These are phyloP conservation scores for Scheffersomyces stambukii DNA, from an alignment of 1,139 yeast species.

Conservation along the genomic window DNA sequence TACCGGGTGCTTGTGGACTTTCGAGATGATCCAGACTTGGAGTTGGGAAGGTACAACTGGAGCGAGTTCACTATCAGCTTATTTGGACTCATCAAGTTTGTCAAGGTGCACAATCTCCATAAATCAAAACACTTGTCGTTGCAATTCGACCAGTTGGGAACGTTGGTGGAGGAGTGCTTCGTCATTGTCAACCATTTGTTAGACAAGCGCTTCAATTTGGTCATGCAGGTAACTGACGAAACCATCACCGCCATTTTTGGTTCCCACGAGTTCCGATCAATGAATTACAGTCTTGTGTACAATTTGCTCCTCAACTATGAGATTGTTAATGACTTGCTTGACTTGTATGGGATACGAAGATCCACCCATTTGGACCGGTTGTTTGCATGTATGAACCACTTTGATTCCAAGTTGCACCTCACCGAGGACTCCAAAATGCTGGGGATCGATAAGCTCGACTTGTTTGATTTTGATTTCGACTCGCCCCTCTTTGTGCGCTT, in stretches of 20 bases:
- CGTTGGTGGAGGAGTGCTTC: slow-evolving; percentile 25
- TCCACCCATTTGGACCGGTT: slow-evolving; percentile 13
- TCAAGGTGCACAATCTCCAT: slow-evolving; percentile 17
- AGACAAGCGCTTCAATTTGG: slow-evolving; percentile 11
- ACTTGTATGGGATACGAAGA: slow-evolving; percentile 8
- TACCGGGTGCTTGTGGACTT: slow-evolving; percentile 17
- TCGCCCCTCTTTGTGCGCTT: slow-evolving; percentile 21
- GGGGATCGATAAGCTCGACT: slow-evolving; percentile 13
- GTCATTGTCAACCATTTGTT: slow-evolving; percentile 19
- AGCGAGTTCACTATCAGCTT: slow-evolving; percentile 24
- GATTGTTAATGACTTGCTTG: slow-evolving; percentile 17
- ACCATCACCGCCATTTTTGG: slow-evolving; percentile 8
- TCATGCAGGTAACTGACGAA: slow-evolving; percentile 12
- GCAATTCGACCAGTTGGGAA: slow-evolving; percentile 11
- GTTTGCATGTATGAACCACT: slow-evolving; percentile 18
- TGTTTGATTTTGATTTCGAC: slow-evolving; percentile 27
- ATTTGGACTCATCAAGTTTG: slow-evolving; percentile 23
- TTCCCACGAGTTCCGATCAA: slow-evolving; percentile 12
- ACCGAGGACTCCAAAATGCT: slow-evolving; percentile 18
- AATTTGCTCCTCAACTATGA: slow-evolving; percentile 30
- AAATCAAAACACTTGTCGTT: slow-evolving; percentile 15
- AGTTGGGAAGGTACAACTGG: slow-evolving; percentile 23
- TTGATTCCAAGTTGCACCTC: slow-evolving; percentile 14
- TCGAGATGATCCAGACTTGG: slow-evolving; percentile 4
- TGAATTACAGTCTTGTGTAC: slow-evolving; percentile 25